These are phyloP conservation scores for Dactylonectria macrodidyma DNA, from an alignment of 2,329 filamentous ascomycete genomes.

Conservation along the genomic window DNA sequence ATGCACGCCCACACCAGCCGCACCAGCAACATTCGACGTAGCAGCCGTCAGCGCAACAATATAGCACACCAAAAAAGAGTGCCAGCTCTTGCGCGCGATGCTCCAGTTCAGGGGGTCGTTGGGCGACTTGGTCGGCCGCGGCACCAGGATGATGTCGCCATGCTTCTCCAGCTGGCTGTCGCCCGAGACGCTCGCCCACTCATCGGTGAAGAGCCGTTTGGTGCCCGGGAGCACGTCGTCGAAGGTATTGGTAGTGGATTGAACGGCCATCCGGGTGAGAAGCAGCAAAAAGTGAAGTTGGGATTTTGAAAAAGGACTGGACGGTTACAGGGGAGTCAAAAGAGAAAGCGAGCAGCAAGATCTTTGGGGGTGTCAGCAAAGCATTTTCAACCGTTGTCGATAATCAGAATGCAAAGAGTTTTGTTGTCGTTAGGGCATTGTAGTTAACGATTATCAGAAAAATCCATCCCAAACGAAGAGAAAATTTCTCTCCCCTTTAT, in stretches of 20 bases:
- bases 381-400: slow-evolving; percentile 2
- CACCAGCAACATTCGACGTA: slow-evolving; percentile 69
- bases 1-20: slow-evolving; percentile 65
- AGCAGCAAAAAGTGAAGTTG: slow-evolving; percentile 3
- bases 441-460: not conserved
- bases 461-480: not conserved
- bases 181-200: slow-evolving; percentile 45
- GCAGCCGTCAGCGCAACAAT: slow-evolving; percentile 70
- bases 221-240: slow-evolving; percentile 50
- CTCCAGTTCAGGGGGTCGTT: slow-evolving; percentile 69
- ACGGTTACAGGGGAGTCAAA: not conserved
- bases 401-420: not conserved
- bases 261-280: slow-evolving; percentile 39
- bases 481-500: slow-evolving; percentile 11
- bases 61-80: slow-evolving; percentile 66
- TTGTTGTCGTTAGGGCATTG: not conserved
- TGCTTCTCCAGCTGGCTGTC: slow-evolving; percentile 47
- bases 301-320: not conserved
- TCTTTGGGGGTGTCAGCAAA: not conserved
- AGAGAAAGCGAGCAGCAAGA: not conserved
- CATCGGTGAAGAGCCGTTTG: slow-evolving; percentile 48
- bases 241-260: slow-evolving; percentile 31
- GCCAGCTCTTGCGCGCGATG: slow-evolving; percentile 63
- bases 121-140: slow-evolving; percentile 66
- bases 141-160: slow-evolving; percentile 65